Evolutionary conservation across 2,329 filamentous ascomycete genomes (phyloP).

Genomic region (Cadophora sp.): DNA sequence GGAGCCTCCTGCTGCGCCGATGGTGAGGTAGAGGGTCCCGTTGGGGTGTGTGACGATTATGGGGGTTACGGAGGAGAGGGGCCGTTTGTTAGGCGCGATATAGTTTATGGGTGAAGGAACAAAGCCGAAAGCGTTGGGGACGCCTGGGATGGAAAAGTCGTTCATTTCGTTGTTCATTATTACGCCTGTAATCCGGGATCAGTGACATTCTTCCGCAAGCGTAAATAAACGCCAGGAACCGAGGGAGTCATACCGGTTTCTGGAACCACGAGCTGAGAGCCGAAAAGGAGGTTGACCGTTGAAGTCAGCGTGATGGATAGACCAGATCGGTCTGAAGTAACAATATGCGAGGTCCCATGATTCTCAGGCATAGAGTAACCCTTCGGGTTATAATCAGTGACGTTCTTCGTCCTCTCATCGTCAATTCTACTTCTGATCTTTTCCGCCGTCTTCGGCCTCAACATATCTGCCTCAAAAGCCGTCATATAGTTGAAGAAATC

Average conservation of each 20-base stretch:
- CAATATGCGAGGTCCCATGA: constrained; percentile 77
- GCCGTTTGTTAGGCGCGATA: constrained; percentile 80
- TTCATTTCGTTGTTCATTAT: constrained; percentile 67
- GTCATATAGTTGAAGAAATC: constrained; percentile 69
- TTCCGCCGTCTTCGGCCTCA: constrained; percentile 64
- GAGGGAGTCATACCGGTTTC: constrained; percentile 69
- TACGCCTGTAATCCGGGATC: constrained; percentile 28
- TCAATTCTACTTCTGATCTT: constrained; percentile 71
- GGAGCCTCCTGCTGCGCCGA: constrained; percentile 81
- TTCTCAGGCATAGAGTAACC: constrained; percentile 71
- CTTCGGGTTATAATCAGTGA: constrained; percentile 75
- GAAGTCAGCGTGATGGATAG: constrained; percentile 84
- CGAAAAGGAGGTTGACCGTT: constrained; percentile 88
- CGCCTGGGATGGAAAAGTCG: constrained; percentile 86
- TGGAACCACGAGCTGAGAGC: constrained; percentile 78
- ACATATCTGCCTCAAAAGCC: constrained; percentile 70
- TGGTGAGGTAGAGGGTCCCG: constrained; percentile 68
- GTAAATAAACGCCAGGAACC: too few relatives aligned
- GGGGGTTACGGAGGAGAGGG: constrained; percentile 82
- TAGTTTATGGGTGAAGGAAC: constrained; percentile 82
- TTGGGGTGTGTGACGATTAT: constrained; percentile 75
- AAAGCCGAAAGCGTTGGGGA: constrained; percentile 84
- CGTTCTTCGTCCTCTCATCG: constrained; percentile 73
- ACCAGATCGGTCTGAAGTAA: constrained; percentile 74
- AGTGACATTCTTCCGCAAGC: too few relatives aligned